A percentile compares a stretch with the other conserved stretches of the same genome.
phyloP scores from a whole-genome alignment of 2,329 filamentous ascomycete species.

The Didymella glomerata region DNA sequence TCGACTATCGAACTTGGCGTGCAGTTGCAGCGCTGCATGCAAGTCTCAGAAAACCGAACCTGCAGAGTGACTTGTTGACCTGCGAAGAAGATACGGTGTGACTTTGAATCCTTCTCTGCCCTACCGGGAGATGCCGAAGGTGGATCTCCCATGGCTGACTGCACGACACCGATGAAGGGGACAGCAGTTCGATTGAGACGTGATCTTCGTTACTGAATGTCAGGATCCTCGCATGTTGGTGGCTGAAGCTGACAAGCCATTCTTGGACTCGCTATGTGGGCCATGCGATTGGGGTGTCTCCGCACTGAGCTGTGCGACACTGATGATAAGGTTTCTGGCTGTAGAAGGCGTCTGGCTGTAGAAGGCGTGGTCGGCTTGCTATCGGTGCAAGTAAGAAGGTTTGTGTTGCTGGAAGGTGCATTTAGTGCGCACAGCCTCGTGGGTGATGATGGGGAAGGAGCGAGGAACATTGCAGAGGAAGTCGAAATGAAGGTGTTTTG shows the following conservation, averaged over 20 bases:
- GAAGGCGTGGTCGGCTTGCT: not conserved
- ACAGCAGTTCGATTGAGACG: not conserved
- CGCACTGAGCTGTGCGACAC: not conserved
- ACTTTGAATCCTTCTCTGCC: not conserved
- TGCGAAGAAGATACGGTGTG: not conserved
- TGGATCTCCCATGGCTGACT: conserved; percentile 2
- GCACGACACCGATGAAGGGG: conserved; percentile 6
- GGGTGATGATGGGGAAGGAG: not conserved
- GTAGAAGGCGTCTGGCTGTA: not conserved
- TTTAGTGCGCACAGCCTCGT: not conserved
- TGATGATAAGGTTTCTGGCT: not conserved
- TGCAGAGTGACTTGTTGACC: not conserved
- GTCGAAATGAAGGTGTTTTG: not conserved
- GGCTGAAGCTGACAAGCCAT: conserved; percentile 2
- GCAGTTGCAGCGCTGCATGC: not conserved
- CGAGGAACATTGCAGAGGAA: not conserved
- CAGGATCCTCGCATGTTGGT: not conserved
- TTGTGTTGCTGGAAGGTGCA: not conserved
- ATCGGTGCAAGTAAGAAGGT: not conserved
- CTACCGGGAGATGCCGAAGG: not conserved
- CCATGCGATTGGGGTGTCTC: not conserved
- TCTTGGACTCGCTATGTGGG: conserved; percentile 4
- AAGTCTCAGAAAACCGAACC: not conserved
- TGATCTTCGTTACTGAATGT: not conserved
- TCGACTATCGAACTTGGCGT: not conserved